Evolutionary conservation across 192 early-diverging fungal species (phyloP).

Genomic region (Coemansia sp.): DNA sequence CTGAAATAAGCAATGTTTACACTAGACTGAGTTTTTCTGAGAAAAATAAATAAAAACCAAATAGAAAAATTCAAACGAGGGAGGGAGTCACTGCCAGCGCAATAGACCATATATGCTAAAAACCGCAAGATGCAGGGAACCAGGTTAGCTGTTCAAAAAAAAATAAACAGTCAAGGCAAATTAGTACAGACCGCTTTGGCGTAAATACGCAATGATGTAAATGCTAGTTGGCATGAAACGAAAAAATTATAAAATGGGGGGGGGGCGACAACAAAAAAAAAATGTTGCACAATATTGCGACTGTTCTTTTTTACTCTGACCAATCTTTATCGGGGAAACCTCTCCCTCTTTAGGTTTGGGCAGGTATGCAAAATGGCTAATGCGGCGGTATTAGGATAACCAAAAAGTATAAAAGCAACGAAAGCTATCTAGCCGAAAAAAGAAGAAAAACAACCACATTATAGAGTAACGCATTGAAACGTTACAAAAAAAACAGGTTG

Average conservation of each 20-base stretch:
- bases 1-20: background rate
- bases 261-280: too few relatives aligned
- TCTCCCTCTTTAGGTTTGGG: too few relatives aligned
- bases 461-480: background rate
- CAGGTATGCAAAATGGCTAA: too few relatives aligned
- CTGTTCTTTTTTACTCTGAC: too few relatives aligned
- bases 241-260: too few relatives aligned
- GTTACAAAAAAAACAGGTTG: background rate
- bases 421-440: background rate
- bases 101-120: background rate
- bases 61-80: background rate
- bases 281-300: too few relatives aligned
- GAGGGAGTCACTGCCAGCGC: background rate
- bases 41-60: background rate
- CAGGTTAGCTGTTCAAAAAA: background rate
- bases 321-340: too few relatives aligned
- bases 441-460: background rate
- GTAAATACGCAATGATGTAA: too few relatives aligned
- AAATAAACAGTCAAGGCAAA: background rate
- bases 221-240: too few relatives aligned
- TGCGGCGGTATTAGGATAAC: too few relatives aligned
- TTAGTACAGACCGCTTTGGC: too few relatives aligned
- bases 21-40: too few relatives aligned
- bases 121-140: background rate
- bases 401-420: background rate